Evolutionary conservation across 768 basidiomycete genomes (phyloP).

Genomic region (Pleurotus giganteus): DNA sequence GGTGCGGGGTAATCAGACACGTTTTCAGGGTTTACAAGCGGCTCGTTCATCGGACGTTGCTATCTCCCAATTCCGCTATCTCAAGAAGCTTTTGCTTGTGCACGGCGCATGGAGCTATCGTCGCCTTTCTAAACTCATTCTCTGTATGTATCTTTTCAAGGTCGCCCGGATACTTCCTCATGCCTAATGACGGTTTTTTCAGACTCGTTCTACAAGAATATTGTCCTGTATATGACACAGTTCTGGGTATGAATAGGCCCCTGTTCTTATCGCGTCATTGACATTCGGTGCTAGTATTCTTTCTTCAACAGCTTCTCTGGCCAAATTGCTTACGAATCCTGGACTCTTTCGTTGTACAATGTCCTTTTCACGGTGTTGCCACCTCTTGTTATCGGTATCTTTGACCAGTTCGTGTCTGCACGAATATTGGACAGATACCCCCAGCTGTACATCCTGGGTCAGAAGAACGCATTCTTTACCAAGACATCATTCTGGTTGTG

Average conservation of each 20-base stretch:
- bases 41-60: slow-evolving; percentile 97
- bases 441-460: slow-evolving; percentile 92
- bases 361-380: slow-evolving; percentile 95
- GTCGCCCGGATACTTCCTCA: neutral
- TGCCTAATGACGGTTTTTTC: slow-evolving; percentile 11
- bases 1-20: slow-evolving; percentile 2
- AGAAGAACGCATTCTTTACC: slow-evolving; percentile 91
- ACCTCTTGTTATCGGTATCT: slow-evolving; percentile 95
- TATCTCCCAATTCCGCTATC: slow-evolving; percentile 94
- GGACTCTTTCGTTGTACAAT: slow-evolving; percentile 97
- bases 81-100: slow-evolving; percentile 93
- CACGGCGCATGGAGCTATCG: slow-evolving; percentile 99
- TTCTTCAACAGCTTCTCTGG: slow-evolving; percentile 99
- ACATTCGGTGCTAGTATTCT: slow-evolving; percentile 64
- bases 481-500: slow-evolving; percentile 91
- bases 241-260: slow-evolving; percentile 72
- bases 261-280: neutral
- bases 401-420: slow-evolving; percentile 98
- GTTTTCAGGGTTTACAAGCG: slow-evolving; percentile 86
- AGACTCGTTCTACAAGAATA: slow-evolving; percentile 99
- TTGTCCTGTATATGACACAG: slow-evolving; percentile 96
- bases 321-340: slow-evolving; percentile 97
- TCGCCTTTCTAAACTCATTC: slow-evolving; percentile 88
- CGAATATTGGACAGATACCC: slow-evolving; percentile 96
- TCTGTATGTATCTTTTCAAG: slow-evolving; percentile 60